Conservation (phyloP, 176 grass and related monocot species). For the Secale cereale region DNA sequence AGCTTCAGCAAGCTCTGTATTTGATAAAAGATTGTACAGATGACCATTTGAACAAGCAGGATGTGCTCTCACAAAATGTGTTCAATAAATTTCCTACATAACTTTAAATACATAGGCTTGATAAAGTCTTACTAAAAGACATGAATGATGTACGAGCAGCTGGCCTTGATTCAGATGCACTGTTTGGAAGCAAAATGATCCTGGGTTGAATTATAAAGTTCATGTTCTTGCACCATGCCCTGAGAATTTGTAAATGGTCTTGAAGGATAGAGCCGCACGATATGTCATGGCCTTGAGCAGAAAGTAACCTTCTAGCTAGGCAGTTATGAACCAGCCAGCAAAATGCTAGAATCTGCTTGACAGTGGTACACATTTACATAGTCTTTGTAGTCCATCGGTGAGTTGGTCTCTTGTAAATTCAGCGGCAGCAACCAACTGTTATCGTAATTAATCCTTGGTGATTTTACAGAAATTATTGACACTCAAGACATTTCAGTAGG, state of each 20-base stretch:
- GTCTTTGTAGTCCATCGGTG: neutral
- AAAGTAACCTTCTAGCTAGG: neutral
- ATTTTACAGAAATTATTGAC: neutral
- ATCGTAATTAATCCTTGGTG: neutral
- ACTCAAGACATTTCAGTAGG: conserved; percentile 38
- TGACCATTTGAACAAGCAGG: conserved; percentile 12
- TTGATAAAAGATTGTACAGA: conserved; percentile 24
- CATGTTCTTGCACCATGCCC: neutral
- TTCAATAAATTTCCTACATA: neutral
- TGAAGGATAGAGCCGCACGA: neutral
- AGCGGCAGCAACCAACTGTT: neutral
- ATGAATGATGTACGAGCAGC: conserved; percentile 2
- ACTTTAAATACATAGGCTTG: conserved; percentile 23
- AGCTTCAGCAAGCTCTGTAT: conserved; percentile 4
- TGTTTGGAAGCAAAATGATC: neutral
- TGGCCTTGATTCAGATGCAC: conserved; percentile 22
- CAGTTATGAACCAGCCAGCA: conserved; percentile 4
- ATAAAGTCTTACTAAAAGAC: conserved; percentile 28
- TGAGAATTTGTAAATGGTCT: conserved; percentile 7
- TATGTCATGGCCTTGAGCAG: neutral
- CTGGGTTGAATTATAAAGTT: neutral
- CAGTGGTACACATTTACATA: neutral
- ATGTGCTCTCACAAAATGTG: conserved; percentile 18
- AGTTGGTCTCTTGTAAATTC: conserved; percentile 11
- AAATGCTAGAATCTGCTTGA: neutral